Evolutionary conservation across 2,329 filamentous ascomycete species (phyloP).

Genomic region (Calcarisporium arbuscula): DNA sequence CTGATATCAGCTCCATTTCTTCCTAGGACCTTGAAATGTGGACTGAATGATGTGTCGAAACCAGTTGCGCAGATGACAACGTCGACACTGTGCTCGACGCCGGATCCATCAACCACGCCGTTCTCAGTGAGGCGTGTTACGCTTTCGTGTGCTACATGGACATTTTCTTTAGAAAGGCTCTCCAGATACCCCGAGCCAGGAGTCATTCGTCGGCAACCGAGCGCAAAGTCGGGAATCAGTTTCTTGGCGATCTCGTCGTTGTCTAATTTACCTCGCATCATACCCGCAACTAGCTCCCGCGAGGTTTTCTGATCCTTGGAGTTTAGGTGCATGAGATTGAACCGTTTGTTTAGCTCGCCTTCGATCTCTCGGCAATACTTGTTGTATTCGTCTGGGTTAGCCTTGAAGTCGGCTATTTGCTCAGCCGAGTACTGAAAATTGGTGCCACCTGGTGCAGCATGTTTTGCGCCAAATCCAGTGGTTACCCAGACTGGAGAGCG

Average conservation of each 20-base stretch:
- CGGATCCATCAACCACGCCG: slow-evolving; percentile 41
- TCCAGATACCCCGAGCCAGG: slow-evolving; percentile 42
- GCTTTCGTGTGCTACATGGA: slow-evolving; percentile 36
- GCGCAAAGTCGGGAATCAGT: slow-evolving; percentile 40
- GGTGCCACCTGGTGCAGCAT: slow-evolving; percentile 12
- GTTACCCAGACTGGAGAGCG: slow-evolving; percentile 35
- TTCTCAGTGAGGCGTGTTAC: slow-evolving; percentile 40
- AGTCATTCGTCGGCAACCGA: slow-evolving; percentile 42
- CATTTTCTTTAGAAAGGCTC: slow-evolving; percentile 35
- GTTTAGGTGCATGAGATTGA: slow-evolving; percentile 1
- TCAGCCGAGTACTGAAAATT: slow-evolving; percentile 3
- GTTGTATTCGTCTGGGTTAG: slow-evolving; percentile 38
- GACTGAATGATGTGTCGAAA: slow-evolving; percentile 45
- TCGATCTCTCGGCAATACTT: slow-evolving; percentile 10
- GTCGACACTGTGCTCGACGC: slow-evolving; percentile 41
- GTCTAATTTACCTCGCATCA: slow-evolving; percentile 1
- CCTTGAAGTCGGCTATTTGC: slow-evolving; percentile 42
- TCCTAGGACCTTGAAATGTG: slow-evolving; percentile 42
- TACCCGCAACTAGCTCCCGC: not conserved
- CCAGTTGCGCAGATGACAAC: slow-evolving; percentile 49
- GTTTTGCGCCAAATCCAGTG: slow-evolving; percentile 3
- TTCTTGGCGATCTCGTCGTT: slow-evolving; percentile 41
- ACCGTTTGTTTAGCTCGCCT: slow-evolving; percentile 4
- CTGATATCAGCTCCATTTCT: slow-evolving; percentile 38
- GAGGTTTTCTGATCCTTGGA: slow-evolving; percentile 1